Conservation (phyloP, 768 basidiomycete species). For the Cystofilobasidium capitatum region DNA sequence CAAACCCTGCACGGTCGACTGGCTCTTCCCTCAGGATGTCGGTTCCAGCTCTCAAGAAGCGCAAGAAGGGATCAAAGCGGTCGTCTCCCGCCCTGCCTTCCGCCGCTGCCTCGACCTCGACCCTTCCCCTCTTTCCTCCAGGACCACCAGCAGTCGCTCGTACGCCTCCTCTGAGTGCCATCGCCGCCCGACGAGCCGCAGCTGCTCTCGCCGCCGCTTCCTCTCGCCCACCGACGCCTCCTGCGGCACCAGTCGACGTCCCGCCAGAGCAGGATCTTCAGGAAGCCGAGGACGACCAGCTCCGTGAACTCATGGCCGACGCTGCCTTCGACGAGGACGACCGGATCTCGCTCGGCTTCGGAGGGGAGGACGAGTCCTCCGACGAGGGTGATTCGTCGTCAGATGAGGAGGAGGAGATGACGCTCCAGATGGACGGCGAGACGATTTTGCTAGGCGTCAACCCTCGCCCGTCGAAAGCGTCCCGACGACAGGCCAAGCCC, state of each 20-base stretch:
- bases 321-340: not conserved
- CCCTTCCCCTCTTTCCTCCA: not conserved
- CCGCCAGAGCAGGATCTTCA: not conserved
- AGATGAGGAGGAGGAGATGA: not conserved
- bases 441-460: not conserved
- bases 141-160: not conserved
- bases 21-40: no score
- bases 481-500: not conserved
- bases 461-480: not conserved
- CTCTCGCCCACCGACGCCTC: not conserved
- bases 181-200: constrained; percentile 3
- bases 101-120: not conserved
- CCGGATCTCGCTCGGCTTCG: no score
- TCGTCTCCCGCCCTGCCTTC: not conserved
- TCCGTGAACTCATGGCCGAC: not conserved
- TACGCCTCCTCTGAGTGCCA: not conserved
- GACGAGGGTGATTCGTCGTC: not conserved
- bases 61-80: not conserved
- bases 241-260: not conserved
- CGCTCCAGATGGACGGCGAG: constrained; percentile 8
- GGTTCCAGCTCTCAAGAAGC: not conserved
- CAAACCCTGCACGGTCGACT: no score
- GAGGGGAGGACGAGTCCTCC: not conserved
- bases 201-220: not conserved
- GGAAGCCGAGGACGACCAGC: not conserved